Base-by-base conservation (phyloP, 306 rosid species). In the Luffa acutangula region DNA sequence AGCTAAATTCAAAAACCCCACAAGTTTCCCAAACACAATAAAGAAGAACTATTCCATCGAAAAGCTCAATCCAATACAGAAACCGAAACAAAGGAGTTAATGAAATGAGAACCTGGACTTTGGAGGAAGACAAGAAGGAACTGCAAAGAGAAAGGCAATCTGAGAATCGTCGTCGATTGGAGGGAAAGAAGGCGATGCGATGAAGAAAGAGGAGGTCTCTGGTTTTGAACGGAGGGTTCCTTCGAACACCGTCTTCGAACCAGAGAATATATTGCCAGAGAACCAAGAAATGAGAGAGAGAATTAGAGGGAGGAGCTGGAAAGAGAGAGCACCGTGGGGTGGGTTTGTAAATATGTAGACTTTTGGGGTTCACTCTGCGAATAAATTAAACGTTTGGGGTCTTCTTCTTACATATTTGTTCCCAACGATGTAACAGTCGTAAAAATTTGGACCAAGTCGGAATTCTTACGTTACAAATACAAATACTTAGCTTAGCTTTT, bases 151-250 rank as follows among this genome's bases (percentile, higher is more conserved):
- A 25, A 71, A 21, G 2, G 41, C 7, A 71, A 71, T 46, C 41
- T 25, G 39, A 46, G 57, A 71, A 71, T 45, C 42, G 43, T 33
- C 31, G 78, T 9, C 8, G 57, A 46, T 21, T 71, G 76, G 36
- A 71, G n/a, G n/a, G 75, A 43, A 41, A 71, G 76, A 71, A 71
- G 57, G 34, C 20, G 57, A 48, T 49, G 14, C 78, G 43, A 73
- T 46, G 41, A 31, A 46, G 77, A 39, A 48, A 45, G 18, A 15
- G 39, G 41, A 72, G 56, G 53, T 11, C 37, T 43, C 58, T 48
- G 77, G 48, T 46, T 48, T 72, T 48, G 77, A 48, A 48, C 58
- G 78, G 62, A 51, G 78, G 77, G 78, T 48, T 74, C 78, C 45
- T 74, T 51, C 45, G 11, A 48, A 74, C 57, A 8, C 43, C 56